Evolutionary conservation across 1,284 basidiomycete genomes (phyloP), one percentile per base, ranked within the genome.

Genomic region (Athelia psychrophila): DNA sequence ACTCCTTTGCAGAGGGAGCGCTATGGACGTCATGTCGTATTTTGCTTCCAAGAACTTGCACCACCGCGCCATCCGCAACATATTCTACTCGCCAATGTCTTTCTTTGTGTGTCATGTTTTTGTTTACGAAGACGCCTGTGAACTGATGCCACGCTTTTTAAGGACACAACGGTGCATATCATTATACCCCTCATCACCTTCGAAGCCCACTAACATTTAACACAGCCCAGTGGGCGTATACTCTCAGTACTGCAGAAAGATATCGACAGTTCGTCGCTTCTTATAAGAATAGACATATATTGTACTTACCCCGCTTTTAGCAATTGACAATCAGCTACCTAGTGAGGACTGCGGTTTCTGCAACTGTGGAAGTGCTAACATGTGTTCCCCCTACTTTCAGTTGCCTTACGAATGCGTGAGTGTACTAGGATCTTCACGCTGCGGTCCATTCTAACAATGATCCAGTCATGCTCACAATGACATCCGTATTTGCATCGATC

Each of bases 21-120:
- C 71, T 2, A 78, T 85, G 64, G 82, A 83, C 54, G 65, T 79
- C 20, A 69, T 87, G 65, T 77, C 81, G 1, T 79, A 75, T 64
- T 74, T 73, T 47, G 84, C 81, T 1, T 85, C 84, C 1, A 73
- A 75, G 54, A 83, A 81, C 56, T 64, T 88, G 6, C 84, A 87
- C 60, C 72, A 78, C 49, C 60, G 72, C 36, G 76, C 83, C 0
- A 69, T 86, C 10, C 66, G 65, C 19, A 79, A 81, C 50, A 77
- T 88, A 32, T 82, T 87, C 62, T 79, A 81, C 60, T 82, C 83
- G 0, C 84, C 84, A 0, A 88, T 88, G 81, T 77, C 79, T 0
- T 84, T 86, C 62, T 88, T 87, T 56, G 85, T 88, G 62, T 80
- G 82, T 1, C 84, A 83, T 16, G 83, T 84, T 48, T 59, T 75